These are phyloP conservation scores for Elsinoe australis DNA, from an alignment of 2,329 filamentous ascomycete genomes.

Conservation along the genomic window DNA sequence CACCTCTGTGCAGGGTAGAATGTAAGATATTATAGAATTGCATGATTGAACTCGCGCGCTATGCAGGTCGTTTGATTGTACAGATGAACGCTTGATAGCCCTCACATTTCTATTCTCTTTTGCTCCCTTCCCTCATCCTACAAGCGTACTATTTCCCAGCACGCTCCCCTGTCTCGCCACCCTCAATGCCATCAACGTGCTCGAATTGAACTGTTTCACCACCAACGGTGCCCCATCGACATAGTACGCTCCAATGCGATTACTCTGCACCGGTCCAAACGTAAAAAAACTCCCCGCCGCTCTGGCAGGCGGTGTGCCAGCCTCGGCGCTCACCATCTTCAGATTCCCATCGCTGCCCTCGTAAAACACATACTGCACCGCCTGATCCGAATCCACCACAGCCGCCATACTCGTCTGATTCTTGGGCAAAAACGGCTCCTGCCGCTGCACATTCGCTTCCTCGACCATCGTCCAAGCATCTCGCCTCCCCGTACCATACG, in stretches of 20 bases:
- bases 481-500: background rate
- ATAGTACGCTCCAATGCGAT: background rate
- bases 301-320: background rate
- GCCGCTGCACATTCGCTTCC: background rate
- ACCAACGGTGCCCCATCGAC: slow-evolving; percentile 5
- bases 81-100: no score
- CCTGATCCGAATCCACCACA: background rate
- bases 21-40: slow-evolving; percentile 1
- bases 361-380: slow-evolving; percentile 11
- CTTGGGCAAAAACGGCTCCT: background rate
- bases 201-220: background rate
- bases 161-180: slow-evolving; percentile 4
- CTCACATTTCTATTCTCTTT: no score
- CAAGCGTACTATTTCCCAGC: background rate
- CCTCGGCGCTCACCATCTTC: slow-evolving; percentile 8
- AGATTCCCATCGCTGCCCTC: background rate
- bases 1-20: no score
- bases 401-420: background rate
- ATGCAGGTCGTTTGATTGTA: no score
- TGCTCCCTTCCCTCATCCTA: background rate
- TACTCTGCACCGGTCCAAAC: slow-evolving; percentile 2
- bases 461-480: background rate
- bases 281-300: slow-evolving; percentile 1
- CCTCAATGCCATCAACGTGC: background rate
- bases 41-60: background rate